These are phyloP conservation scores for Triticum dicoccoides DNA, from an alignment of 176 grass and related monocot species.

Conservation along the genomic window DNA sequence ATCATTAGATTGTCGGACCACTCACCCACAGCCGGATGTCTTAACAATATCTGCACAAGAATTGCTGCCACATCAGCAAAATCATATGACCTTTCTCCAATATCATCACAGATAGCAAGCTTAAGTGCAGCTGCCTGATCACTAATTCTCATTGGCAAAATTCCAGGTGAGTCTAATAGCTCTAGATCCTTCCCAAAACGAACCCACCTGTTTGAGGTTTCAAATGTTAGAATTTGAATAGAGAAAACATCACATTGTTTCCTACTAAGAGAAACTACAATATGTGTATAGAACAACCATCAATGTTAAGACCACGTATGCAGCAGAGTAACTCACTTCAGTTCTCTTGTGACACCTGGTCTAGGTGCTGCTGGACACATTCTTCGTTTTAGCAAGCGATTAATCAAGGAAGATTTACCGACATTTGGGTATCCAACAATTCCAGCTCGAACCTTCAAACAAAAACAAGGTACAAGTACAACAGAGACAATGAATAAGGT, in stretches of 20 bases:
- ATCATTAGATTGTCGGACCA: constrained; percentile 18
- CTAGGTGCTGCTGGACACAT: constrained; percentile 96
- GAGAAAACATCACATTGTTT: not conserved
- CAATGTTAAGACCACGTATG: not conserved
- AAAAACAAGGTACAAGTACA: not conserved
- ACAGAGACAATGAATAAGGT: constrained; percentile 18
- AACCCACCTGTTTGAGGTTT: constrained; percentile 65
- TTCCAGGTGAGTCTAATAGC: constrained; percentile 95
- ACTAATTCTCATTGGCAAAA: constrained; percentile 94
- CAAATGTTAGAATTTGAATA: constrained; percentile 27
- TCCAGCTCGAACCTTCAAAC: constrained; percentile 81
- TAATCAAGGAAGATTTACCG: constrained; percentile 96
- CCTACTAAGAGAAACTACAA: constrained; percentile 1
- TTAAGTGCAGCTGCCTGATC: constrained; percentile 92
- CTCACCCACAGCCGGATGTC: constrained; percentile 68
- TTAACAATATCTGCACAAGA: constrained; percentile 78
- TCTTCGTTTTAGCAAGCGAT: constrained; percentile 90
- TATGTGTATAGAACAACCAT: not conserved
- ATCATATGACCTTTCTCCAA: constrained; percentile 95
- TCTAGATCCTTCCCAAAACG: constrained; percentile 88
- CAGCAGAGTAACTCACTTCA: constrained; percentile 52
- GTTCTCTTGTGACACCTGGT: constrained; percentile 96
- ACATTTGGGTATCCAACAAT: constrained; percentile 99
- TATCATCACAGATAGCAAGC: constrained; percentile 98
- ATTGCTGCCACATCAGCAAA: constrained; percentile 72